phyloP scores from a whole-genome alignment of 2,329 filamentous ascomycete genomes.

The Fusarium beomiforme region DNA sequence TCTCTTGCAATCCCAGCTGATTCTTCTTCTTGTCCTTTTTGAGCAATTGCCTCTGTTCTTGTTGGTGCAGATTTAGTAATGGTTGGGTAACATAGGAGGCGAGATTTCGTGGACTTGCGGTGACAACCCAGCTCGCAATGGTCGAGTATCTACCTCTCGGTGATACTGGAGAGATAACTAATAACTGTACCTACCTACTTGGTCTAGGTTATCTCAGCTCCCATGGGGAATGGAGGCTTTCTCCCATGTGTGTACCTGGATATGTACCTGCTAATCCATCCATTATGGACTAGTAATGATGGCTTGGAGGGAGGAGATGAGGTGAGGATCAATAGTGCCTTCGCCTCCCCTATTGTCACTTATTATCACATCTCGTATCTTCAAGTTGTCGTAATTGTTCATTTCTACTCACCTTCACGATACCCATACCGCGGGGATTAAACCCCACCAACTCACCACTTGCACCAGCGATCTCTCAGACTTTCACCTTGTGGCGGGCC shows the following conservation, averaged over 20 bases:
- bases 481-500: constrained; percentile 39
- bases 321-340: constrained; percentile 18
- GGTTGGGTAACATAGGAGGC: not conserved
- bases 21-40: not conserved
- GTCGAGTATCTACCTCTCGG: constrained; percentile 6
- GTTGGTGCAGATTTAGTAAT: not conserved
- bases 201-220: too few relatives aligned
- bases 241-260: not conserved
- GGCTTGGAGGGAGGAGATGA: constrained; percentile 15
- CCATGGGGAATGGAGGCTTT: constrained; percentile 35
- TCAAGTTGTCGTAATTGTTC: constrained; percentile 39
- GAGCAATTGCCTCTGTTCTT: constrained; percentile 11
- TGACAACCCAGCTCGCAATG: constrained; percentile 13
- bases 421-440: constrained; percentile 25
- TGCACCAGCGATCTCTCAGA: constrained; percentile 35
- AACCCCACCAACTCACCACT: constrained; percentile 37
- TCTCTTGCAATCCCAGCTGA: not conserved
- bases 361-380: constrained; percentile 24
- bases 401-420: constrained; percentile 34
- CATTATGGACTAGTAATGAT: constrained; percentile 4
- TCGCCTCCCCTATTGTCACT: constrained; percentile 19
- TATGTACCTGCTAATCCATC: not conserved
- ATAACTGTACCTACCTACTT: not conserved
- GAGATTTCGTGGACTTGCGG: constrained; percentile 11
- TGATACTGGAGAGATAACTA: constrained; percentile 16